Base-by-base conservation (phyloP, 306 rosid genomes). In the Alnus rubra region DNA sequence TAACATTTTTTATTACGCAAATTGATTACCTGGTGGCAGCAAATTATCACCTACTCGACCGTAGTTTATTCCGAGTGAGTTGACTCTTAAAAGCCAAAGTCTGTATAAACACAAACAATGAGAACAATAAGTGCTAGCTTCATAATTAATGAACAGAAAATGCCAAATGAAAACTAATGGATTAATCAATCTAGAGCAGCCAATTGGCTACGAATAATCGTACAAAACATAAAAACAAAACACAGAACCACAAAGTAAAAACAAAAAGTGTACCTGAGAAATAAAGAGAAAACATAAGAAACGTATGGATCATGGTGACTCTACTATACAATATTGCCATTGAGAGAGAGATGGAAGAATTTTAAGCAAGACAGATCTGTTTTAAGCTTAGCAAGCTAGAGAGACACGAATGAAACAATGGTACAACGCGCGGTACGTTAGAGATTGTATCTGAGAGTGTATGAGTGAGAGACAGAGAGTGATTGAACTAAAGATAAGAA, bases 21-120 rank as follows among this genome's bases (percentile, higher is more conserved):
- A 30, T 86, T 93, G 0, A 94, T 75, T 35, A 91, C 98, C 75
- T 89, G 98, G 97, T 9, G 75, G 77, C 0, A 92, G 45, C 45
- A 42, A 42, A 42, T 42, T 42, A 42, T 42, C 8, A 7, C 45
- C 45, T 0, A 42, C 45, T 81, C 92, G 98, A 16, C 98, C 98
- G 74, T 92, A 94, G 85, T 94, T 94, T 82, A 94, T 91, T 31
- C 98, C 98, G 30, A 94, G 71, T 1, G 91, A 90, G 45, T 76
- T 35, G 65, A 80, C 89, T 37, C 91, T 82, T 79, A 83, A 53
- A 69, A 30, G 52, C 87, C 89, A 74, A 76, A 55, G 23, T 59
- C 92, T 89, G 74, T 31, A 6, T 53, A 79, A 59, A 11, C n/a
- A 73, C 68, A 76, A 69, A 70, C 74, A 81, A 69, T 39, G 2